phyloP scores from a whole-genome alignment of 331 rosid genomes.

The Pyracantha coccinea region DNA sequence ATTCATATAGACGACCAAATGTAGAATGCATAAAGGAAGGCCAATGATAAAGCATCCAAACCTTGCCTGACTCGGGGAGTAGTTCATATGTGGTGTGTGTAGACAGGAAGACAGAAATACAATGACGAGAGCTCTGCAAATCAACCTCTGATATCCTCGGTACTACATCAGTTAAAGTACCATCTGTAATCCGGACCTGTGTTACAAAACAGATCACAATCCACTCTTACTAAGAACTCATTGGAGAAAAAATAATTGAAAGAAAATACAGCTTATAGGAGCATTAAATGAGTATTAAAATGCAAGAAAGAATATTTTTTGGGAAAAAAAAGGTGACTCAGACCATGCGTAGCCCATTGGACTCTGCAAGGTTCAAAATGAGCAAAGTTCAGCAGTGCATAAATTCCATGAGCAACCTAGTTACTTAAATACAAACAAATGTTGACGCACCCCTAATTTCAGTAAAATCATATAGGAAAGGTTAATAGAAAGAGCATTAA shows the following conservation, averaged over 20 bases:
- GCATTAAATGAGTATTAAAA: background rate
- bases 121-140: conserved; percentile 75
- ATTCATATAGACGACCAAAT: conserved; percentile 4
- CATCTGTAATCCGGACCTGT: conserved; percentile 72
- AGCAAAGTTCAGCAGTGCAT: background rate
- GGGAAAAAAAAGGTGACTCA: background rate
- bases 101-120: conserved; percentile 70
- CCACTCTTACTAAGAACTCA: background rate
- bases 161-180: conserved; percentile 43
- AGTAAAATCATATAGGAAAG: conserved; percentile 4
- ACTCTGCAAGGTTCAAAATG: background rate
- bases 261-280: conserved; percentile 1
- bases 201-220: conserved; percentile 10
- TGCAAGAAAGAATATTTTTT: background rate
- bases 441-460: background rate
- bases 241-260: conserved; percentile 7
- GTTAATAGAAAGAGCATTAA: background rate
- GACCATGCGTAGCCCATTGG: background rate
- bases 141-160: conserved; percentile 74
- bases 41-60: conserved; percentile 48
- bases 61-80: conserved; percentile 99
- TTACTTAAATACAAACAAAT: background rate
- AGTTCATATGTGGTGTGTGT: conserved; percentile 71
- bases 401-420: background rate
- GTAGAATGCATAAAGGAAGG: conserved; percentile 7